Percentiles rank a stretch among this genome's conserved stretches.
Evolutionary conservation across 2,329 filamentous ascomycete genomes (phyloP).

Genomic region (Fusarium zealandicum): DNA sequence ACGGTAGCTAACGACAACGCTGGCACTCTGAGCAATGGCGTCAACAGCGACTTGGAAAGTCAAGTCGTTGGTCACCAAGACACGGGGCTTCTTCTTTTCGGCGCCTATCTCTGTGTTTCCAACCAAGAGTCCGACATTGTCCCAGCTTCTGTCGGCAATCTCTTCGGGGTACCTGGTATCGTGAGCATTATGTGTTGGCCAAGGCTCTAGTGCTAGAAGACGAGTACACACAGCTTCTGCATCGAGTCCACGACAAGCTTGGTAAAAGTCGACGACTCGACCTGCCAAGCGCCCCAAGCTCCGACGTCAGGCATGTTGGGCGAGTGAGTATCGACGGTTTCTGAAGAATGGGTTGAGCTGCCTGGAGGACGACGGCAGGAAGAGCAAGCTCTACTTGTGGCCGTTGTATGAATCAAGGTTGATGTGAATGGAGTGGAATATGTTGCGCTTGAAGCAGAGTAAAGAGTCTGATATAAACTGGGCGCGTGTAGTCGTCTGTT

Average conservation of each 20-base stretch:
- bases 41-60: constrained; percentile 89
- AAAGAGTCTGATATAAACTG: not conserved
- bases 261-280: constrained; percentile 53
- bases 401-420: not conserved
- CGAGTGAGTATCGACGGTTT: not conserved
- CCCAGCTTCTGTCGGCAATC: constrained; percentile 88
- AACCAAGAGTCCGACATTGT: constrained; percentile 89
- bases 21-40: constrained; percentile 78
- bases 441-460: not conserved
- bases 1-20: constrained; percentile 91
- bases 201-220: not conserved
- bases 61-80: constrained; percentile 81
- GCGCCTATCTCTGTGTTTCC: constrained; percentile 50
- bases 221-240: constrained; percentile 68
- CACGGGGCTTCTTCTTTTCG: constrained; percentile 44
- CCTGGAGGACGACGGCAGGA: constrained; percentile 19
- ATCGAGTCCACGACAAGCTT: constrained; percentile 77
- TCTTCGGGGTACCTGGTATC: constrained; percentile 79
- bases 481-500: constrained; percentile 16
- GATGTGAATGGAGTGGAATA: not conserved
- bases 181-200: not conserved
- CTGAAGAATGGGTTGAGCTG: not conserved
- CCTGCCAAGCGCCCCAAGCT: constrained; percentile 52
- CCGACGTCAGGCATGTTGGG: constrained; percentile 41
- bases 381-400: constrained; percentile 21